These are phyloP conservation scores for Pleoardoris graminearum DNA, from an alignment of 2,329 filamentous ascomycete species.

Conservation along the genomic window DNA sequence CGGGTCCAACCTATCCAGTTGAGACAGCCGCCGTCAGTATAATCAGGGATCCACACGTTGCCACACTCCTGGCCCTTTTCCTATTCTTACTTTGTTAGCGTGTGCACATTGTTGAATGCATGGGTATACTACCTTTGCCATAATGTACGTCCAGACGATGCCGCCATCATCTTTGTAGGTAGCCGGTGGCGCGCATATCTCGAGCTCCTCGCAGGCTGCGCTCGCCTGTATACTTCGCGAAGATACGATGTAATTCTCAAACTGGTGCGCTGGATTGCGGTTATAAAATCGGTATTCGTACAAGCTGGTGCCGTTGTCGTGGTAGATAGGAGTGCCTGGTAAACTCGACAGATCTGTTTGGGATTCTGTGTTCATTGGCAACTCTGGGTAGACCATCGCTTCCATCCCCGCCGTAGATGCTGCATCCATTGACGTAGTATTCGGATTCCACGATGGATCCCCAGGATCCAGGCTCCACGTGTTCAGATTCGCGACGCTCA, in stretches of 20 bases:
- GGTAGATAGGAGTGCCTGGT: constrained; percentile 33
- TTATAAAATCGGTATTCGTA: constrained; percentile 41
- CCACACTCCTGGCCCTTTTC: constrained; percentile 19
- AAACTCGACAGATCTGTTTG: constrained; percentile 25
- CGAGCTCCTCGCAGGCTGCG: constrained; percentile 28
- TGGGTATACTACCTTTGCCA: constrained; percentile 16
- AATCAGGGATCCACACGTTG: constrained; percentile 19
- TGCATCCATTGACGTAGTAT: constrained; percentile 23
- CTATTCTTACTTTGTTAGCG: constrained; percentile 3
- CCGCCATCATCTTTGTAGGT: constrained; percentile 1
- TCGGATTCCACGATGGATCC: neutral
- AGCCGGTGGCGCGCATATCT: constrained; percentile 8
- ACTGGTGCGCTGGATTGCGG: constrained; percentile 35
- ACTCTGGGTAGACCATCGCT: constrained; percentile 28
- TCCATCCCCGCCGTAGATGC: constrained; percentile 39
- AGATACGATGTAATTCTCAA: constrained; percentile 32
- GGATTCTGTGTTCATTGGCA: constrained; percentile 11
- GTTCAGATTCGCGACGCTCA: constrained; percentile 31
- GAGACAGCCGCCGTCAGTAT: constrained; percentile 22
- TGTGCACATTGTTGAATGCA: neutral
- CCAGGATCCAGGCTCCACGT: constrained; percentile 23
- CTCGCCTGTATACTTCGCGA: constrained; percentile 25
- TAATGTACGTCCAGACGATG: constrained; percentile 13
- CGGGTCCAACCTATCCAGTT: constrained; percentile 29
- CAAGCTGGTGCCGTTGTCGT: constrained; percentile 17